Percentiles rank a stretch among this genome's conserved stretches.
phyloP scores from a whole-genome alignment of 2,329 filamentous ascomycete genomes.

The Aspergillus sojae region DNA sequence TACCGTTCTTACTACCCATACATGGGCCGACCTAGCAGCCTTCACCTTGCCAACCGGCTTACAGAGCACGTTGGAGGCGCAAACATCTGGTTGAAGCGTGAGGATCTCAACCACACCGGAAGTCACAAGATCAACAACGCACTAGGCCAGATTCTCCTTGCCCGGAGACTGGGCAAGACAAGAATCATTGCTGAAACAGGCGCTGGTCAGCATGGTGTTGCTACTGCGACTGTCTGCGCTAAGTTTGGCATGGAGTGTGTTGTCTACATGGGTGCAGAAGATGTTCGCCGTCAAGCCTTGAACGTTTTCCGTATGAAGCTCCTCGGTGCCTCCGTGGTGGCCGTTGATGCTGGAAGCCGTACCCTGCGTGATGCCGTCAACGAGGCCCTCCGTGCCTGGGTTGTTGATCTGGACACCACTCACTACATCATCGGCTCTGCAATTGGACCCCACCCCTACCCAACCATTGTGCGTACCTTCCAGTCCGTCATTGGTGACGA shows the following conservation, averaged over 20 bases:
- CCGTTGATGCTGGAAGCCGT: conserved; percentile 86
- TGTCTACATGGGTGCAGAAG: conserved; percentile 97
- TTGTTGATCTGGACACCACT: conserved; percentile 86
- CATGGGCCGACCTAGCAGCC: conserved; percentile 90
- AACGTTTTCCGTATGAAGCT: conserved; percentile 99
- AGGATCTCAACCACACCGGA: conserved; percentile 96
- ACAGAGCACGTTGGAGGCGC: conserved; percentile 89
- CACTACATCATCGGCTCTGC: conserved; percentile 99
- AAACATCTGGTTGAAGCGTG: conserved; percentile 96
- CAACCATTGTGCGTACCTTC: conserved; percentile 95
- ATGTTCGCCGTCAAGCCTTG: conserved; percentile 90
- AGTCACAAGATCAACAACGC: conserved; percentile 99
- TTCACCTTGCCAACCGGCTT: conserved; percentile 85
- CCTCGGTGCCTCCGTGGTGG: conserved; percentile 86
- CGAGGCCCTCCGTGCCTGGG: conserved; percentile 92
- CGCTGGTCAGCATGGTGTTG: conserved; percentile 95
- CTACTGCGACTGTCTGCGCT: conserved; percentile 94
- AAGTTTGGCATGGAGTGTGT: conserved; percentile 99
- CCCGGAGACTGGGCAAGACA: conserved; percentile 84
- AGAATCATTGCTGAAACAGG: conserved; percentile 98
- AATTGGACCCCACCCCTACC: conserved; percentile 97
- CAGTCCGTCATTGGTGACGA: conserved; percentile 95
- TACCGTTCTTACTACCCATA: conserved; percentile 95
- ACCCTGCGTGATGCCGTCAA: conserved; percentile 89
- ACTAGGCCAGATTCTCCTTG: conserved; percentile 86